These are phyloP conservation scores for Trypanosoma cruzi DNA, from an alignment of 208 protist genomes.

Conservation along the genomic window DNA sequence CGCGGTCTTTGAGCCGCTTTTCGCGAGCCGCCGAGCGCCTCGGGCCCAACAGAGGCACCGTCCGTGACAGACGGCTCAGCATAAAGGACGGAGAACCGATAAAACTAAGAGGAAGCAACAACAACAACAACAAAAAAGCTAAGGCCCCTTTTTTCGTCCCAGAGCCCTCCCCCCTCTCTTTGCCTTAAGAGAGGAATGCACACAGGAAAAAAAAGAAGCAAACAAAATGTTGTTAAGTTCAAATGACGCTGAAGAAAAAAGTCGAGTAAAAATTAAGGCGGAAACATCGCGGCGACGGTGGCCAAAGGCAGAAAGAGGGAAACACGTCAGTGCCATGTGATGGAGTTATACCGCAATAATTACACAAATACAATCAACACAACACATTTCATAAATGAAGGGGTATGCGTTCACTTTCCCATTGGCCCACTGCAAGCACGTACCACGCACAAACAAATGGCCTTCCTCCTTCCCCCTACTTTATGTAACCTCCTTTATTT, in stretches of 20 bases:
- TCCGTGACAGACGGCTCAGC: constrained; percentile 15
- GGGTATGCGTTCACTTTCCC: not conserved
- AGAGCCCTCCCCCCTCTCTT: too few relatives aligned
- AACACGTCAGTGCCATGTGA: not conserved
- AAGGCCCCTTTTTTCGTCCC: too few relatives aligned
- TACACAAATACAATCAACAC: not conserved
- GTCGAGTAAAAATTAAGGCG: not conserved
- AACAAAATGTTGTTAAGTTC: too few relatives aligned
- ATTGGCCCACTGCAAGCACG: not conserved
- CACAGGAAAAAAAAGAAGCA: too few relatives aligned
- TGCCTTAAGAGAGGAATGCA: too few relatives aligned
- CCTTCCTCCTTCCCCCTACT: not conserved
- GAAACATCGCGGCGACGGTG: not conserved
- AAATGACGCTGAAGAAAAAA: too few relatives aligned
- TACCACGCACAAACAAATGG: not conserved
- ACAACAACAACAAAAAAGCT: not conserved
- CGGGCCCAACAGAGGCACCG: not conserved
- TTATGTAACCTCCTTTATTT: not conserved
- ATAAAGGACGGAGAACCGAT: constrained; percentile 2
- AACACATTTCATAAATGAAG: not conserved
- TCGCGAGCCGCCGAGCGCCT: constrained; percentile 21
- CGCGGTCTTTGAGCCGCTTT: constrained; percentile 50
- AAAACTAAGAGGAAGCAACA: not conserved
- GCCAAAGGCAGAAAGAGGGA: not conserved
- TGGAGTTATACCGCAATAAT: not conserved